Evolutionary conservation across 2,329 filamentous ascomycete genomes (phyloP).

Genomic region (Dothiorella sarmentorum): DNA sequence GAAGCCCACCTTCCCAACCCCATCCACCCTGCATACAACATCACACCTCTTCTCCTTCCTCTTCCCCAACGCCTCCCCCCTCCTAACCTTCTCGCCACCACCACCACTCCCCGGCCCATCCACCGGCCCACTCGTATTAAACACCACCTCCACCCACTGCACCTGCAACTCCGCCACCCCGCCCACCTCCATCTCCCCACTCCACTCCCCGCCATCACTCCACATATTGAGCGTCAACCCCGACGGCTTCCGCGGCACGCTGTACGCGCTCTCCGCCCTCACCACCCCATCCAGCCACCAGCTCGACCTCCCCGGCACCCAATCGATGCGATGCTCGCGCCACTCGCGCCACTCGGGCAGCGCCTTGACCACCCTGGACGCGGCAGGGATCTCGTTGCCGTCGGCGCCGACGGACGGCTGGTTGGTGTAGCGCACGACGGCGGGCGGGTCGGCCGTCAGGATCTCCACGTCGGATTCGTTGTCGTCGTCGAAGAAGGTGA

Average conservation of each 20-base stretch:
- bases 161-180: constrained; percentile 55
- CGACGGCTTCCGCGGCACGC: constrained; percentile 52
- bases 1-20: constrained; percentile 31
- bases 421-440: constrained; percentile 55
- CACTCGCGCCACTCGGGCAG: constrained; percentile 54
- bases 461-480: constrained; percentile 55
- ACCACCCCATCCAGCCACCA: constrained; percentile 56
- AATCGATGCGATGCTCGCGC: constrained; percentile 60
- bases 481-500: constrained; percentile 46
- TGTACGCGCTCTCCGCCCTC: constrained; percentile 53
- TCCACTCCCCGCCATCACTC: constrained; percentile 60
- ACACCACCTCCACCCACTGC: constrained; percentile 62
- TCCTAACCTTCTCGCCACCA: constrained; percentile 24
- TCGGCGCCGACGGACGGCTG: constrained; percentile 52
- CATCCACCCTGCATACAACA: constrained; percentile 39
- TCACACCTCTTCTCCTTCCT: constrained; percentile 23
- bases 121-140: constrained; percentile 40
- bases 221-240: constrained; percentile 59
- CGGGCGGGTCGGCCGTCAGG: constrained; percentile 45
- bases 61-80: constrained; percentile 8
- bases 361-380: constrained; percentile 49
- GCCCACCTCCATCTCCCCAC: constrained; percentile 54
- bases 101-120: constrained; percentile 23
- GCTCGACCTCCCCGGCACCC: constrained; percentile 51
- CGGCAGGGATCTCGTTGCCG: constrained; percentile 44